Evolutionary conservation across 805 yeast species (phyloP).

Genomic region (Saturnispora quitensis): DNA sequence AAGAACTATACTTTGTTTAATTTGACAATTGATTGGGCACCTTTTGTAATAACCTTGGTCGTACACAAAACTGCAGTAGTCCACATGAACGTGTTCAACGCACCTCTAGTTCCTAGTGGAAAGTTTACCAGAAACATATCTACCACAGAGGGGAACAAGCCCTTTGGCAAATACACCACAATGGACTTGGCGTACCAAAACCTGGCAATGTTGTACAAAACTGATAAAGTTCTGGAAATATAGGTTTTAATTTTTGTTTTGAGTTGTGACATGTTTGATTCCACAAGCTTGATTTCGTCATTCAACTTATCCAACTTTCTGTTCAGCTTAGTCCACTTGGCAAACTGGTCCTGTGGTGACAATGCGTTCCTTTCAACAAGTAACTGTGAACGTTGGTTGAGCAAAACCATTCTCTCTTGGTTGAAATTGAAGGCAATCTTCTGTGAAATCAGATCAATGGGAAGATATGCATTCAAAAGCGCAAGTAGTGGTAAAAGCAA

Average conservation of each 20-base stretch:
- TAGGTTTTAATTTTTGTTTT: not conserved
- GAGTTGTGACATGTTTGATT: not conserved
- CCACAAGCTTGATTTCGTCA: conserved; percentile 35
- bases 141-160: conserved; percentile 1
- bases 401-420: not conserved
- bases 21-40: not conserved
- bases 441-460: not conserved
- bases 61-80: not conserved
- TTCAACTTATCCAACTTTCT: conserved; percentile 54
- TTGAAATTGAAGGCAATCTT: not conserved
- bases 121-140: not conserved
- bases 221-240: not conserved
- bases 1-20: not conserved
- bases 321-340: conserved; percentile 90
- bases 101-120: not conserved
- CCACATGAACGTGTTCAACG: conserved; percentile 4
- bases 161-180: not conserved
- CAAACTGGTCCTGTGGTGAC: conserved; percentile 89
- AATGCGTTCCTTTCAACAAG: conserved; percentile 42
- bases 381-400: not conserved
- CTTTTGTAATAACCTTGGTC: not conserved
- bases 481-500: not conserved
- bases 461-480: not conserved
- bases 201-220: not conserved
- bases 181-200: not conserved